Conservation (phyloP, 2,329 filamentous ascomycete species). For the Magnaporthiopsis rhizophila region DNA sequence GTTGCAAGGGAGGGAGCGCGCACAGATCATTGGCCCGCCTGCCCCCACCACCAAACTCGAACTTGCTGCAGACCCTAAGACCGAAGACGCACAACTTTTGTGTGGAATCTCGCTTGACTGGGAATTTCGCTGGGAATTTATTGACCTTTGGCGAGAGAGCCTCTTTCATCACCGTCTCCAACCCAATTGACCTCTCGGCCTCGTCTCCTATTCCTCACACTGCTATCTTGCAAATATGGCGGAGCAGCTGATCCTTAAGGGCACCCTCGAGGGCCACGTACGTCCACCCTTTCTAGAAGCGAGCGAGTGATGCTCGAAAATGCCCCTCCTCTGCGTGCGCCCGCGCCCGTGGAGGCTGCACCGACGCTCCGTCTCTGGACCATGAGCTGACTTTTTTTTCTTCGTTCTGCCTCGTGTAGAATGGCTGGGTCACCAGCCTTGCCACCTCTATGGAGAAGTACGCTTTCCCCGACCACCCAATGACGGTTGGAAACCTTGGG, state of each 20-base stretch:
- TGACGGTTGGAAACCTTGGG: background rate
- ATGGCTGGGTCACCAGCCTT: slow-evolving; percentile 98
- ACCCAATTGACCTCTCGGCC: slow-evolving; percentile 4
- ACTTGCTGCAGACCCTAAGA: slow-evolving; percentile 3
- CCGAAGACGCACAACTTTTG: slow-evolving; percentile 5
- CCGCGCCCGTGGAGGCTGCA: background rate
- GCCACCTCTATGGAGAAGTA: slow-evolving; percentile 99
- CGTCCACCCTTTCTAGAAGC: slow-evolving; percentile 27
- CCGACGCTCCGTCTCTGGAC: slow-evolving; percentile 8
- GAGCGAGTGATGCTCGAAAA: slow-evolving; percentile 2
- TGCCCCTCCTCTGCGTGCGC: slow-evolving; percentile 1
- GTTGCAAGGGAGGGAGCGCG: background rate
- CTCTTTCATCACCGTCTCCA: slow-evolving; percentile 2
- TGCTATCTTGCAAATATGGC: slow-evolving; percentile 52
- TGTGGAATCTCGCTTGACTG: background rate
- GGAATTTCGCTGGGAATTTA: slow-evolving; percentile 2
- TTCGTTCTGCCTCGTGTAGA: slow-evolving; percentile 38
- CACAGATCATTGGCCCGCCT: background rate
- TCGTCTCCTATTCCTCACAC: slow-evolving; percentile 21
- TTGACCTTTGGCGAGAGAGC: slow-evolving; percentile 1
- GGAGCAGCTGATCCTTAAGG: slow-evolving; percentile 93
- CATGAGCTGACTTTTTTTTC: slow-evolving; percentile 18
- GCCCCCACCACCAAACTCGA: background rate
- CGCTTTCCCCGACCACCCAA: slow-evolving; percentile 23
- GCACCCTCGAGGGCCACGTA: slow-evolving; percentile 95